A percentile compares a stretch with the other conserved stretches of the same genome.
phyloP scores from a whole-genome alignment of 176 grass and related monocot genomes.

The Zea luxurians region DNA sequence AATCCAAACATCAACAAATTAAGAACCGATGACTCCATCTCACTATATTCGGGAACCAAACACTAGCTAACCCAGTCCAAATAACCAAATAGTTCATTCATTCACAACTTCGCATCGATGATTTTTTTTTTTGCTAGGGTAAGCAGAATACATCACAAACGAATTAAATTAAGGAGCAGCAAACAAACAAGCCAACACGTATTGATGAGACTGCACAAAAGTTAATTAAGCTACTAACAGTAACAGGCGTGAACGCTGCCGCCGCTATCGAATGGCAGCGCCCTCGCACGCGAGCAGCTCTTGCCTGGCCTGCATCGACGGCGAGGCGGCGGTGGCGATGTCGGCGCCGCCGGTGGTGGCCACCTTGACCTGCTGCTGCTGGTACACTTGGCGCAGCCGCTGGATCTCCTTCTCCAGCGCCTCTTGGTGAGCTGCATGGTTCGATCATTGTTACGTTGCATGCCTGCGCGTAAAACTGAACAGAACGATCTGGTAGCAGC shows the following conservation, averaged over 20 bases:
- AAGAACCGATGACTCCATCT: no score
- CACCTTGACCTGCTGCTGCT: slow-evolving; percentile 60
- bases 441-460: neutral
- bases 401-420: slow-evolving; percentile 83
- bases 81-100: no score
- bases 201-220: slow-evolving; percentile 32
- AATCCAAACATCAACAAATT: no score
- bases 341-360: slow-evolving; percentile 48
- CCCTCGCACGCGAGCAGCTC: slow-evolving; percentile 48
- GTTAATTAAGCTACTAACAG: slow-evolving; percentile 7
- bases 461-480: neutral
- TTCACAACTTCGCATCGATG: no score
- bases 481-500: neutral
- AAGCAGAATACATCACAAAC: neutral
- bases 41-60: no score
- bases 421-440: slow-evolving; percentile 81
- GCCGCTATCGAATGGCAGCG: slow-evolving; percentile 45
- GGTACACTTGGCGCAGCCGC: slow-evolving; percentile 71
- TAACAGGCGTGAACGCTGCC: slow-evolving; percentile 15
- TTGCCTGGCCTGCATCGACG: slow-evolving; percentile 59
- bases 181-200: no score
- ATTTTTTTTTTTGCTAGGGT: slow-evolving; percentile 10
- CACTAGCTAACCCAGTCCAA: no score
- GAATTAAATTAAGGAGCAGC: neutral
- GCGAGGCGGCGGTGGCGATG: slow-evolving; percentile 26